Evolutionary conservation across 441 rosid species (phyloP).

Genomic region (Populus tomentosa): DNA sequence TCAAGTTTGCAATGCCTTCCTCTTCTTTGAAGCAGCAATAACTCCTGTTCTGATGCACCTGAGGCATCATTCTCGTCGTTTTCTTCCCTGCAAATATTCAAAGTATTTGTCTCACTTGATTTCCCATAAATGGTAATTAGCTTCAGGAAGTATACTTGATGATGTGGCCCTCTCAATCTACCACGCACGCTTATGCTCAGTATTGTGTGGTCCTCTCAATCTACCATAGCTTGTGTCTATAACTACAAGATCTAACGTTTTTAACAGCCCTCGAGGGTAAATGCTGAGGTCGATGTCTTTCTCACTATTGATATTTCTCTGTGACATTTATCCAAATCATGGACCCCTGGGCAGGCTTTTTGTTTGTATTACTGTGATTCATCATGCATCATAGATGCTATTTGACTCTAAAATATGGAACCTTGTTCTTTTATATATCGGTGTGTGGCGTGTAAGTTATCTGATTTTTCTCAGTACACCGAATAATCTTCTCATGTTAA

Average conservation of each 20-base stretch:
- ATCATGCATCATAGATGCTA: not conserved
- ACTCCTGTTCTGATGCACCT: conserved; percentile 2
- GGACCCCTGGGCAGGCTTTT: conserved; percentile 17
- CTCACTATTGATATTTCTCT: not conserved
- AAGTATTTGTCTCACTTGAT: not conserved
- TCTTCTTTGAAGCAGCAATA: not conserved
- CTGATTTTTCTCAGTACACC: not conserved
- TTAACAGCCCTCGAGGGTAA: conserved; percentile 15
- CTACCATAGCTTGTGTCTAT: conserved; percentile 2
- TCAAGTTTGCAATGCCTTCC: conserved; percentile 1
- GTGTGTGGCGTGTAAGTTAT: not conserved
- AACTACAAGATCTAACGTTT: not conserved
- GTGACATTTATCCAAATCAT: conserved; percentile 4
- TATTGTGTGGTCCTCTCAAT: not conserved
- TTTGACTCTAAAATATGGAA: not conserved
- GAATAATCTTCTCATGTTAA: not conserved
- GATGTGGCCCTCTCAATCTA: conserved; percentile 9
- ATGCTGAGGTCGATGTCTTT: conserved; percentile 11
- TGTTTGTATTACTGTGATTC: not conserved
- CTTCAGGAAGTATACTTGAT: not conserved
- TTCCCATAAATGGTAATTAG: not conserved
- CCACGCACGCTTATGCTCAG: not conserved
- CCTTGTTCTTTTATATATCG: not conserved
- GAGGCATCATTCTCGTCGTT: conserved; percentile 7
- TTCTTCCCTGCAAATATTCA: not conserved